Percentiles rank a stretch among this genome's conserved stretches.
These are phyloP conservation scores for Fomes fomentarius DNA, from an alignment of 1,284 basidiomycete species.

Conservation along the genomic window DNA sequence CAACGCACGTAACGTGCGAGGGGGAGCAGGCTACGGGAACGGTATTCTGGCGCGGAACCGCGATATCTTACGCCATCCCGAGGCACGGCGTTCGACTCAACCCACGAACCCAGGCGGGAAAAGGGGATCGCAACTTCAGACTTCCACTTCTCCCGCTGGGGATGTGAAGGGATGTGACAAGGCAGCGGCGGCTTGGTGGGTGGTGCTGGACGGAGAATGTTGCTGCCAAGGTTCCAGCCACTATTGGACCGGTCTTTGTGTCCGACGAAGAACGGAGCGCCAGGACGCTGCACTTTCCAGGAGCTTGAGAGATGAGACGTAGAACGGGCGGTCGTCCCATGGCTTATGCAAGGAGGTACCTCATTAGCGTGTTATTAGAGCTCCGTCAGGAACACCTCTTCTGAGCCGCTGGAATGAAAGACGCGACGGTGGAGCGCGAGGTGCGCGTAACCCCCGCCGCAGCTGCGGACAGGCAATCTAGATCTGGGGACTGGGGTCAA, in stretches of 20 bases:
- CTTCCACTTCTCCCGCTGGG: neutral
- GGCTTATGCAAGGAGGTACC: neutral
- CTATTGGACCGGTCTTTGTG: neutral
- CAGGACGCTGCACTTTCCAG: neutral
- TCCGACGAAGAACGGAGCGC: too few relatives aligned
- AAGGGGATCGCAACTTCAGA: neutral
- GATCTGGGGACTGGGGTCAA: too few relatives aligned
- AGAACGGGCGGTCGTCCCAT: neutral
- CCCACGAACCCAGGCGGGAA: slow-evolving; percentile 9
- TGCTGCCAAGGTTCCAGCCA: neutral
- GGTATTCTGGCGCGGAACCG: too few relatives aligned
- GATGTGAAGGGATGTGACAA: neutral
- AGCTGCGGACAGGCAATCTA: neutral
- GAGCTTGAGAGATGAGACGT: neutral
- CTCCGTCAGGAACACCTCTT: neutral
- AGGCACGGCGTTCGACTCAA: slow-evolving; percentile 2
- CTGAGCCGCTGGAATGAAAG: neutral
- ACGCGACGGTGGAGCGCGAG: neutral
- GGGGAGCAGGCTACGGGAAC: neutral
- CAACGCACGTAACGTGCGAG: neutral
- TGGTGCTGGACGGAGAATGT: neutral
- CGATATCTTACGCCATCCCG: slow-evolving; percentile 24
- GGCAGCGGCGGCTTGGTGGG: neutral
- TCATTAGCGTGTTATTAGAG: neutral
- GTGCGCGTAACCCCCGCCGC: neutral